Base-by-base conservation (phyloP, 2,329 filamentous ascomycete genomes). In the Paecilomyces formosus region DNA sequence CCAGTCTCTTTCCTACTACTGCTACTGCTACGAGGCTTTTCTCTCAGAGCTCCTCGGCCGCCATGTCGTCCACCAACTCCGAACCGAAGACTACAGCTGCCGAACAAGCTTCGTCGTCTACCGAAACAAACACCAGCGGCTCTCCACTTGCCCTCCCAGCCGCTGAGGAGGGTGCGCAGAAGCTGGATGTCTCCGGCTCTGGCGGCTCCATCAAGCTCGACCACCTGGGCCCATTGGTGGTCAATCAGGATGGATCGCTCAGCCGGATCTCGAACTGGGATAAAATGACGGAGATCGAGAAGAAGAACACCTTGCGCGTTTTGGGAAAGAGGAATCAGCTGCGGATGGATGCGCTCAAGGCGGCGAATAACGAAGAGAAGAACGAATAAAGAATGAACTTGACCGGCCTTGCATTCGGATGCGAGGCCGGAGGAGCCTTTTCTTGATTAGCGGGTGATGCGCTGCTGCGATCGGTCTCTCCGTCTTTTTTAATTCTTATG, bases 261-360 rank as follows among this genome's bases (percentile, higher is more conserved):
- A 85, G 85, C 58, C 81, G 88, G 33, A 88, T 92, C 65, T 75
- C 81, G 35, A 92, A 92, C 71, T 92, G 88, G 88, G 78, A 76
- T 8, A 77, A 85, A 63, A 90, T 92, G 88, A 82, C 82, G 1
- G 83, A 85, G 26, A 79, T 85, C 6, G 88, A 92, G 78, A 80
- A 78, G 70, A 74, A 82, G 69, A 88, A 85, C 66, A 89, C 88
- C 39, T 63, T 91, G 69, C 79, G 85, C 53, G 75, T 90, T 54
- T 68, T 92, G 64, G 83, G 84, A 9, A 87, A 84, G 79, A 78
- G 89, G 68, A 92, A 92, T 69, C 80, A 86, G 75, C 64, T 80
- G 66, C 76, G 88, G 13, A 69, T 88, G 63, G 83, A 81, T 54
- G 79, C 75, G 30, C 70, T 90, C 65, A 79, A 76, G 71, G 74